Base-by-base conservation (phyloP, 192 early-diverging fungal genomes). In the Thamnidium elegans region DNA sequence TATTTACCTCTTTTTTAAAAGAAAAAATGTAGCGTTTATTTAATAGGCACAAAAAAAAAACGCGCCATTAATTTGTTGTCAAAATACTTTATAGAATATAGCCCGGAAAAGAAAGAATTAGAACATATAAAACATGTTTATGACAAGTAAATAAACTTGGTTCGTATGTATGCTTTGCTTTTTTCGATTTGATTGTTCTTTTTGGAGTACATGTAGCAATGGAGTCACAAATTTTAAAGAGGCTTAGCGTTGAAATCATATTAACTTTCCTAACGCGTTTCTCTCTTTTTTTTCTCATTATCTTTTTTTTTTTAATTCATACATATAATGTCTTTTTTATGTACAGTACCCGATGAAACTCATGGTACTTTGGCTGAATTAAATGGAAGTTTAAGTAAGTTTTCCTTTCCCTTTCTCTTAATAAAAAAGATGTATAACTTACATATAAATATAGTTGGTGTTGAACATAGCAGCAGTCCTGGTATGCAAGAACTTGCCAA, bases 361-460 rank as follows among this genome's bases (percentile, higher is more conserved):
- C 20, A 42, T 43, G 58, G 20, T 23, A 59, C 58, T 15, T n/a
- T 59, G 21, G 58, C 58, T 44, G 58, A 59, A 45, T 8, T 43
- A 26, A 42, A 59, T 23, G 58, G 58, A 19, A 45, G 17, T 44
- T 45, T 59, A 26, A 23, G 58, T 59, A 45, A 53, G 19, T 14
- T 14, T 43, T 19, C 17, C 10, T 34, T 4, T 30, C 8, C 9
- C 11, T 13, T 30, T 6, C 4, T 51, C 3, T 4, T 20, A 51
- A 7, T 53, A 20, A 1, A 56, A 19, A 8, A 55, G 7, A 36
- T 26, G 26, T 17, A 55, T 4, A 20, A 2, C 31, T 7, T 20
- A 13, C 3, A 8, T 7, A 1, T 56, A 11, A 17, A 34, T 19
- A 19, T 56, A 56, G 55, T 56, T 8, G 19, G 31, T 36, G 55